These are phyloP conservation scores for Leccinum subgranulosum DNA, from an alignment of 768 basidiomycete species.

Conservation along the genomic window DNA sequence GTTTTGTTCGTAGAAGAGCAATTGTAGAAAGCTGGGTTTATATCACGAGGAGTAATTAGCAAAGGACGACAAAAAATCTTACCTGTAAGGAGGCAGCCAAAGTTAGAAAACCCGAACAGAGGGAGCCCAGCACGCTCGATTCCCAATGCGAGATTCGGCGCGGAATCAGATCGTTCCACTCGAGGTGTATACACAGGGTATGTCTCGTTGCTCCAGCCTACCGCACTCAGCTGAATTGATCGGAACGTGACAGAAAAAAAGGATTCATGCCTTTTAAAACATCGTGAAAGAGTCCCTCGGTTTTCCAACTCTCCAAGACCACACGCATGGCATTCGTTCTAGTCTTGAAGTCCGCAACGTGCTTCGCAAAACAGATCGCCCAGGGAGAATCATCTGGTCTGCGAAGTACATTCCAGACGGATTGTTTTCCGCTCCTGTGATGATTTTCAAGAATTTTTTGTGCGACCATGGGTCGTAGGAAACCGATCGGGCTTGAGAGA, in stretches of 20 bases:
- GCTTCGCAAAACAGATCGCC: slow-evolving; percentile 21
- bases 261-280: slow-evolving; percentile 16
- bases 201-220: slow-evolving; percentile 25
- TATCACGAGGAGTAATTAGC: not conserved
- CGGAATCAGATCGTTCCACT: not conserved
- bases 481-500: slow-evolving; percentile 17
- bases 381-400: slow-evolving; percentile 13
- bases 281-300: slow-evolving; percentile 15
- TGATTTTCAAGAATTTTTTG: slow-evolving; percentile 12
- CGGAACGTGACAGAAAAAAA: not conserved
- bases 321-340: slow-evolving; percentile 14
- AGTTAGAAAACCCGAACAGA: slow-evolving; percentile 43
- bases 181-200: slow-evolving; percentile 26
- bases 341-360: slow-evolving; percentile 10
- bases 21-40: slow-evolving; percentile 32
- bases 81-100: slow-evolving; percentile 43
- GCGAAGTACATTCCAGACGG: slow-evolving; percentile 20
- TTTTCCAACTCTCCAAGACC: slow-evolving; percentile 16
- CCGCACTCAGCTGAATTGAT: not conserved
- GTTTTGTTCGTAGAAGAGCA: slow-evolving; percentile 27
- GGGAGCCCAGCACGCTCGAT: slow-evolving; percentile 44
- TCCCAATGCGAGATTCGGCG: slow-evolving; percentile 31
- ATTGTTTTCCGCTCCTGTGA: not conserved
- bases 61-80: not conserved
- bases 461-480: slow-evolving; percentile 14